Base-by-base conservation (phyloP, 2,329 filamentous ascomycete species). In the Aspergillus udagawae region DNA sequence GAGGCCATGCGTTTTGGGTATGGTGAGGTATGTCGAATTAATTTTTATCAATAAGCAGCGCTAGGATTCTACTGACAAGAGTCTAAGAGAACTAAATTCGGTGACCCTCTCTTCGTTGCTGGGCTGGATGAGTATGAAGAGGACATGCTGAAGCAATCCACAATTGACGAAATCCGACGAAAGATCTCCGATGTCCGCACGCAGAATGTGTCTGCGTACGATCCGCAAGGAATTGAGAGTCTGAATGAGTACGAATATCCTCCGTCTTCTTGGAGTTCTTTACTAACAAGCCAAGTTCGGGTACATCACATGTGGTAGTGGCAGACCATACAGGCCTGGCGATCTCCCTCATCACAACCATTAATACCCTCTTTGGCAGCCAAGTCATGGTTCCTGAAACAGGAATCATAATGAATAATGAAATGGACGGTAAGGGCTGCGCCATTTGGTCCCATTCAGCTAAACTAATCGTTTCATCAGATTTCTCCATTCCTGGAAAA, bases 1-100 rank as follows among this genome's bases (percentile, higher is more conserved):
- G 94, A 97, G 79, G 89, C 92, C 12, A 91, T 96, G 77, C 84
- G 91, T 23, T 97, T 96, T 71, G 92, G 85, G 2, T 97, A 97
- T 70, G 92, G 88, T 41, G 73, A 80, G 70, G 76, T 77, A 62
- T 42, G 62, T 50, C 4, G 12, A 20, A 27, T 27, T 38, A 3
- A 3, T 1, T 49, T 10, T n/a, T 3, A 23, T 12, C 17, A 9
- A 29, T 4, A 14, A 4, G 50, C 6, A 1, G 17, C 20, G n/a
- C 2, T 8, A 9, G 14, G 17, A 7, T 8, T 20, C 28, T 20
- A 44, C 62, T 67, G 52, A 72, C 14, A 17, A 6, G 28, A 25
- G 3, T n/a, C 1, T 3, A 79, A 88, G 65, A 86, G 92, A 56
- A 82, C 86, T n/a, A 81, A 87, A 28, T 82, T 97, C 0, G 93